These are phyloP conservation scores for Mycena galopus DNA, from an alignment of 768 basidiomycete species.

Conservation along the genomic window DNA sequence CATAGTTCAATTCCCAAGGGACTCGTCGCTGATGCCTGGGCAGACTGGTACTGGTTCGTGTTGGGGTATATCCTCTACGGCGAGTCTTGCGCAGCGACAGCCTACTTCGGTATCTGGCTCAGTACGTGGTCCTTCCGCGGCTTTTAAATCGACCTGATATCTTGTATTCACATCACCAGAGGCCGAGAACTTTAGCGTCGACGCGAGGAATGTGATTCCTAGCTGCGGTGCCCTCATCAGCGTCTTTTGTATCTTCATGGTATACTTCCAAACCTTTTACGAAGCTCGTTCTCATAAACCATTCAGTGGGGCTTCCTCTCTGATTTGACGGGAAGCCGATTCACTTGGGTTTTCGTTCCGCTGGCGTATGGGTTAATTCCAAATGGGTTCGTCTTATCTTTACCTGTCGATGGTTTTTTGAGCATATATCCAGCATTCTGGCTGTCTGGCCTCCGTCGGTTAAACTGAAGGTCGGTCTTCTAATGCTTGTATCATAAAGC, in stretches of 20 bases:
- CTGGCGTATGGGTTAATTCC: conserved; percentile 36
- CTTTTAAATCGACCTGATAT: neutral
- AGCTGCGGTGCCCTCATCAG: conserved; percentile 41
- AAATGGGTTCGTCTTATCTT: conserved; percentile 18
- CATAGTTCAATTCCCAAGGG: too few relatives aligned
- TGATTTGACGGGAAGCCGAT: conserved; percentile 42
- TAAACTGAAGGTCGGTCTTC: conserved; percentile 33
- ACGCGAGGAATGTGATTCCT: conserved; percentile 41
- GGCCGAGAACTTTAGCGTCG: conserved; percentile 39
- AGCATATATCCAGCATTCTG: conserved; percentile 34
- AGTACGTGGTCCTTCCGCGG: conserved; percentile 24
- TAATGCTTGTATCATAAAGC: neutral
- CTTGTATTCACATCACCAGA: conserved; percentile 17
- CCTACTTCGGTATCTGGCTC: conserved; percentile 44
- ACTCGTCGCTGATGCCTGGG: neutral
- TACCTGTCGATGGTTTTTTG: too few relatives aligned
- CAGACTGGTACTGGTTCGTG: conserved; percentile 44
- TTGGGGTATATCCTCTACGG: conserved; percentile 44
- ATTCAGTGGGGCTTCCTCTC: conserved; percentile 42
- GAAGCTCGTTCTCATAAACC: neutral
- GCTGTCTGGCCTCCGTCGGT: conserved; percentile 41
- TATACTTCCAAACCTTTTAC: neutral
- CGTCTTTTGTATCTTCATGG: conserved; percentile 40
- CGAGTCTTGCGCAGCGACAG: conserved; percentile 36
- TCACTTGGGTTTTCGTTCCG: conserved; percentile 42